These are phyloP conservation scores for Syzygium grande DNA, from an alignment of 345 rosid genomes.

Conservation along the genomic window DNA sequence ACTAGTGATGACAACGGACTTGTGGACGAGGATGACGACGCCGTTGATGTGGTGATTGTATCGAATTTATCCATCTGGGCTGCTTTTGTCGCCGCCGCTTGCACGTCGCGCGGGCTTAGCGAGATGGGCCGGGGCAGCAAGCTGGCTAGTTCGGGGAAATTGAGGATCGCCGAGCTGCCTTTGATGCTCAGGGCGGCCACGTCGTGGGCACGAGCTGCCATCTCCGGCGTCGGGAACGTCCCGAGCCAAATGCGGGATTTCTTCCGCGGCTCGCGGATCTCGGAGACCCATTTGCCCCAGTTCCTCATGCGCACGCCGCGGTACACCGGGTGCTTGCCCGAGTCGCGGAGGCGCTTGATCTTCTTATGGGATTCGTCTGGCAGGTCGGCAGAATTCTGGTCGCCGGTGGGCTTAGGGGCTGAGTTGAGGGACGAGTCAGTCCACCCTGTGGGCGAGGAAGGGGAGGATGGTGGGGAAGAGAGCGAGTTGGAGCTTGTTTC, in stretches of 20 bases:
- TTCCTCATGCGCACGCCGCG: slow-evolving; percentile 14
- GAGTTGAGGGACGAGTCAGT: not conserved
- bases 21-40: not conserved
- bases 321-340: slow-evolving; percentile 14
- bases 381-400: not conserved
- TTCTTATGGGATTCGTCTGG: not conserved
- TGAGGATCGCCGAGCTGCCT: slow-evolving; percentile 14
- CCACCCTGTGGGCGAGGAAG: slow-evolving; percentile 2
- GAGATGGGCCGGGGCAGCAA: slow-evolving; percentile 10
- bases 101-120: slow-evolving; percentile 9
- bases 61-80: slow-evolving; percentile 8
- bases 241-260: slow-evolving; percentile 21
- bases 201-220: slow-evolving; percentile 23
- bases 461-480: not conserved
- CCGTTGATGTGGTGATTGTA: not conserved
- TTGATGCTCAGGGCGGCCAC: slow-evolving; percentile 18
- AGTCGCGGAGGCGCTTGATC: not conserved
- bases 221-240: slow-evolving; percentile 15
- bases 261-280: slow-evolving; percentile 15
- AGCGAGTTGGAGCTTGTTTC: not conserved
- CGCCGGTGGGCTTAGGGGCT: not conserved
- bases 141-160: slow-evolving; percentile 10
- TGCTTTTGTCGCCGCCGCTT: slow-evolving; percentile 12
- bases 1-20: not conserved
- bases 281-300: slow-evolving; percentile 23